Percentiles rank a stretch among this genome's conserved stretches.
phyloP scores from a whole-genome alignment of 2,329 filamentous ascomycete species.

The Coniochaeta sp. region DNA sequence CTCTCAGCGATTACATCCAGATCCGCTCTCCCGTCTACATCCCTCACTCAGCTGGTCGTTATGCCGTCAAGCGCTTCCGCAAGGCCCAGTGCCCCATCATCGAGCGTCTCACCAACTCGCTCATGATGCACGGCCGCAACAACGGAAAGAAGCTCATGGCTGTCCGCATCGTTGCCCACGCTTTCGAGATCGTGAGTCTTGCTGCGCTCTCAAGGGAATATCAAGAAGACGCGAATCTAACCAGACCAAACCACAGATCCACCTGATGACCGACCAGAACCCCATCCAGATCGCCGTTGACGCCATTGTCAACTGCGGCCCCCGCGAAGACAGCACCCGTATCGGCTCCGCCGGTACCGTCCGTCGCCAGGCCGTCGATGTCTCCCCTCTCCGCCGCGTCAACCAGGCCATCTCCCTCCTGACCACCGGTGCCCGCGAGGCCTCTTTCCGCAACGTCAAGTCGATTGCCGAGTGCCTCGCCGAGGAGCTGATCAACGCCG shows the following conservation, averaged over 20 bases:
- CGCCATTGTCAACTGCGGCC: conserved; percentile 99
- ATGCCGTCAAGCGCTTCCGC: conserved; percentile 99
- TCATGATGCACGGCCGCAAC: conserved; percentile 99
- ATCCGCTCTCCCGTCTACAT: conserved; percentile 99
- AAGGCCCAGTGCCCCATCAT: conserved; percentile 99
- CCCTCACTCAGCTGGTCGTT: conserved; percentile 96
- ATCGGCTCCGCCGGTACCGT: conserved; percentile 99
- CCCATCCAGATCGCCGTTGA: conserved; percentile 99
- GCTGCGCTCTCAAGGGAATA: conserved; percentile 14
- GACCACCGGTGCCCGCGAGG: conserved; percentile 97
- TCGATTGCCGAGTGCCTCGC: conserved; percentile 98
- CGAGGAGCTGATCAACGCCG: conserved; percentile 99
- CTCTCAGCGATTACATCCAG: conserved; percentile 93
- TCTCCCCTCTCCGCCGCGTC: conserved; percentile 97
- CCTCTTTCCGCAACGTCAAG: conserved; percentile 99
- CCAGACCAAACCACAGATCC: conserved; percentile 61
- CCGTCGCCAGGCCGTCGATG: conserved; percentile 99
- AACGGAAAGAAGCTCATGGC: conserved; percentile 99
- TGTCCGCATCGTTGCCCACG: conserved; percentile 96
- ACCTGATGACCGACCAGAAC: conserved; percentile 99
- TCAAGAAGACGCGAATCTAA: background rate
- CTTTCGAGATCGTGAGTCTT: conserved; percentile 87
- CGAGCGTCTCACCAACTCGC: conserved; percentile 99
- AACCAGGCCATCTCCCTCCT: conserved; percentile 99
- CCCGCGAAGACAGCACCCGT: conserved; percentile 99